Evolutionary conservation across 2,329 filamentous ascomycete genomes (phyloP), one percentile per base, ranked within the genome.

Genomic region (Stagonosporopsis vannaccii): DNA sequence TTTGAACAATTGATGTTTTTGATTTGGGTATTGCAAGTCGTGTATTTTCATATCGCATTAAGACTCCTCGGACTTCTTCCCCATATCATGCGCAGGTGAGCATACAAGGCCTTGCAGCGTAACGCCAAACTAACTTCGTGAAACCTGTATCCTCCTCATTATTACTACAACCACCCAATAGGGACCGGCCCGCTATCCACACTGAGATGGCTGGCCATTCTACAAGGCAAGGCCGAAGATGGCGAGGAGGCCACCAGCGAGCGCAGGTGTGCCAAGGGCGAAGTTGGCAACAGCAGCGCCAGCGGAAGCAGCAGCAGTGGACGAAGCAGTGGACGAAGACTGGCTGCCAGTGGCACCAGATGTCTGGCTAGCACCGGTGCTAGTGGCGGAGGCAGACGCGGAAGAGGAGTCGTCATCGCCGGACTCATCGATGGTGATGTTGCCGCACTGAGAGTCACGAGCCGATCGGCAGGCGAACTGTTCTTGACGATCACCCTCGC

Each of bases 201-300:
- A n/a, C 40, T 48, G 36, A 58, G 33, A 56, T 32, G 42, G n/a
- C 40, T 30, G n/a, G 40, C 50, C 52, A 56, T 42, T 61, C 71
- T 84, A 89, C 72, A 88, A 74, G 59, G 85, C 77, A 59, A 87
- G 71, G 60, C 84, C 84, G 67, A 87, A 84, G 51, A 84, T 74
- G 46, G 82, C 80, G 54, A 85, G 75, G 60, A 87, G 74, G 67
- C 81, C 82, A 57, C 81, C 81, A 44, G 80, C 82, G 51, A 87
- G 71, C 36, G 79, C 67, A 50, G 80, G 79, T 50, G 82, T 82
- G 46, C 83, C 81, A 45, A 74, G 77, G 62, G 79, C 65, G 62
- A 71, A 73, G 61, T 82, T 57, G 55, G 78, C 77, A 25, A 72
- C 73, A 43, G 83, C 84, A 58, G 79, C 82, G 36, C 70, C 70